Evolutionary conservation across 2,329 filamentous ascomycete species (phyloP).

Genomic region (Cercospora nicotianae): DNA sequence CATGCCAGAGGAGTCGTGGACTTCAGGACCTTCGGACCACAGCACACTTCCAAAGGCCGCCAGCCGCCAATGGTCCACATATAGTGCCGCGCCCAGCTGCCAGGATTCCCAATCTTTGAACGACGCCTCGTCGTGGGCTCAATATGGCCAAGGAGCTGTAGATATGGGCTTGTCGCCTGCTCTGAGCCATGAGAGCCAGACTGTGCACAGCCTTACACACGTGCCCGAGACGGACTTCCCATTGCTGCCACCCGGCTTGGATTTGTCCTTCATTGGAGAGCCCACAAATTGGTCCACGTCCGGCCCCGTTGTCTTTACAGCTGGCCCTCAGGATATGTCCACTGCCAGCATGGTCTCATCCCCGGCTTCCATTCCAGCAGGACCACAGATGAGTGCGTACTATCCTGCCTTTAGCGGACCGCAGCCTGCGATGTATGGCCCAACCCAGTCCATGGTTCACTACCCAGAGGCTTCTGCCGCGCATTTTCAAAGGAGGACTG

Average conservation of each 20-base stretch:
- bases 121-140: constrained; percentile 30
- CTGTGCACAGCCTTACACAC: constrained; percentile 34
- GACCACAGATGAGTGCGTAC: constrained; percentile 5
- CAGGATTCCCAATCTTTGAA: constrained; percentile 25
- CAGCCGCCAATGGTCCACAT: constrained; percentile 28
- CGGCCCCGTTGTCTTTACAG: constrained; percentile 21
- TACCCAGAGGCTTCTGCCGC: constrained; percentile 16
- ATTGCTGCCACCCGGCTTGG: constrained; percentile 33
- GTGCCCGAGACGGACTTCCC: constrained; percentile 34
- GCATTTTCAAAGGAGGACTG: constrained; percentile 24
- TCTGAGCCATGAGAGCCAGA: constrained; percentile 41
- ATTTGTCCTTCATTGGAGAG: constrained; percentile 33
- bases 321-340: constrained; percentile 18
- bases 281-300: constrained; percentile 26
- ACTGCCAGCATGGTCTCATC: constrained; percentile 15
- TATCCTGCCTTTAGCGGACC: constrained; percentile 12
- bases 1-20: constrained; percentile 33
- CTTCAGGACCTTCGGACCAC: constrained; percentile 29
- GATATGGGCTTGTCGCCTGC: constrained; percentile 38
- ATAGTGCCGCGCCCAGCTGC: constrained; percentile 19
- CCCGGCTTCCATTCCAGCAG: constrained; percentile 9
- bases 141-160: constrained; percentile 35
- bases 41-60: constrained; percentile 29
- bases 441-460: constrained; percentile 15
- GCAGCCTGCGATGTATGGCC: constrained; percentile 16